Conservation (phyloP, 2,329 filamentous ascomycete genomes). For the Lecanicillium sp. region DNA sequence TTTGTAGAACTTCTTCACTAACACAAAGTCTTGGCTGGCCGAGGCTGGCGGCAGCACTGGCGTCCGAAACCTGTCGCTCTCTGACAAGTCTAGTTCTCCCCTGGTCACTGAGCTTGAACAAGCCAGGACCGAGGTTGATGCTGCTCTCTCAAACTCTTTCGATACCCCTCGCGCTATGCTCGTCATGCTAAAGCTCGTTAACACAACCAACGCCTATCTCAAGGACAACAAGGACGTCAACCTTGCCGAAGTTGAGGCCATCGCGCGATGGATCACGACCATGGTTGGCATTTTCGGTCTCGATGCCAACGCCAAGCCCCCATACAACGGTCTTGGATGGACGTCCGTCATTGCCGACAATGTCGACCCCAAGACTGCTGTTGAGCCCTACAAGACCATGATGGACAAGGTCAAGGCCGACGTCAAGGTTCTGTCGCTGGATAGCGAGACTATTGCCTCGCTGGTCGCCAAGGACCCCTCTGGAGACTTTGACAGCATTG, state of each 20-base stretch:
- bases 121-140: slow-evolving; percentile 48
- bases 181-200: slow-evolving; percentile 70
- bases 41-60: slow-evolving; percentile 34
- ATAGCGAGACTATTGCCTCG: slow-evolving; percentile 36
- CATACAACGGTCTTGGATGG: slow-evolving; percentile 54
- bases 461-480: slow-evolving; percentile 40
- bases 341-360: slow-evolving; percentile 34
- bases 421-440: slow-evolving; percentile 41
- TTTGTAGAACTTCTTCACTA: slow-evolving; percentile 51
- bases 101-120: slow-evolving; percentile 41
- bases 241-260: slow-evolving; percentile 42
- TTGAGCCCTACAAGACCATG: slow-evolving; percentile 41
- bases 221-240: slow-evolving; percentile 41
- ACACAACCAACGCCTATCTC: slow-evolving; percentile 63
- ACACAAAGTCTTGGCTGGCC: slow-evolving; percentile 47
- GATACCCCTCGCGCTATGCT: slow-evolving; percentile 78
- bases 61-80: slow-evolving; percentile 35
- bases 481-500: slow-evolving; percentile 41
- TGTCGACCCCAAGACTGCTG: slow-evolving; percentile 39
- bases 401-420: slow-evolving; percentile 42
- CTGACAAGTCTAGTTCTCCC: slow-evolving; percentile 24
- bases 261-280: slow-evolving; percentile 75
- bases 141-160: slow-evolving; percentile 74
- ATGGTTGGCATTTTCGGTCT: slow-evolving; percentile 83
- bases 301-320: slow-evolving; percentile 52